phyloP scores from a whole-genome alignment of 2,329 filamentous ascomycete species.

The Verticillium nonalfalfae region DNA sequence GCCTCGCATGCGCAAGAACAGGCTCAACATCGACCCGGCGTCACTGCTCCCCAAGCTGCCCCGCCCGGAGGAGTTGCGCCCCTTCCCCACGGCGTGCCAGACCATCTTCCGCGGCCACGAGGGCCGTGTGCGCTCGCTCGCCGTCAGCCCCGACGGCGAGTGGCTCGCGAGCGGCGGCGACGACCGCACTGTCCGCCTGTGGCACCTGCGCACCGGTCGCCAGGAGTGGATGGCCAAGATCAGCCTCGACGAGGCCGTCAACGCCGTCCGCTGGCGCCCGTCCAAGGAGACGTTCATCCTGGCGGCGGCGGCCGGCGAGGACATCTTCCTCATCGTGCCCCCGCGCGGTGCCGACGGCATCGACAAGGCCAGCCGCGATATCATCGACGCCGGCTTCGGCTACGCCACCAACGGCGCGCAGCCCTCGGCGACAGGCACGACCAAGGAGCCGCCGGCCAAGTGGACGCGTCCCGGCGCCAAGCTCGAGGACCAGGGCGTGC shows the following conservation, averaged over 20 bases:
- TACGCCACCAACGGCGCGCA: constrained; percentile 69
- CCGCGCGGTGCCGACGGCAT: constrained; percentile 65
- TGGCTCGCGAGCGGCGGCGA: constrained; percentile 91
- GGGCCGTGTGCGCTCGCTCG: constrained; percentile 77
- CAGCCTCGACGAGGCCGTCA: constrained; percentile 72
- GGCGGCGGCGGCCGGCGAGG: constrained; percentile 77
- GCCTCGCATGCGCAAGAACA: constrained; percentile 83
- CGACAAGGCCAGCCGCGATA: constrained; percentile 66
- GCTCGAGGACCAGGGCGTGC: constrained; percentile 71
- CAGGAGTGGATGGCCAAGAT: constrained; percentile 82
- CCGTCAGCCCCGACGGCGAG: constrained; percentile 77
- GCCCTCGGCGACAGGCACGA: constrained; percentile 44
- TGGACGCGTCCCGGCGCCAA: constrained; percentile 75
- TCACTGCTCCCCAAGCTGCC: constrained; percentile 90
- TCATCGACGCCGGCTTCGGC: constrained; percentile 87
- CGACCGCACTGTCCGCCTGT: constrained; percentile 86
- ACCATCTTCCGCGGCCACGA: constrained; percentile 84
- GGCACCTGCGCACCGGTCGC: constrained; percentile 80
- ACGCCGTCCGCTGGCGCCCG: constrained; percentile 85
- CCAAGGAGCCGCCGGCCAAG: constrained; percentile 70
- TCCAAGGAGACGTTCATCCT: constrained; percentile 74
- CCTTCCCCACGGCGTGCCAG: constrained; percentile 87
- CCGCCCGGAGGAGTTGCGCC: constrained; percentile 85
- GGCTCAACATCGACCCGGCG: constrained; percentile 93
- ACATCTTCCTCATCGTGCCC: constrained; percentile 78